These are phyloP conservation scores for Crithidia expoeki DNA, from an alignment of 208 protist genomes.

Conservation along the genomic window DNA sequence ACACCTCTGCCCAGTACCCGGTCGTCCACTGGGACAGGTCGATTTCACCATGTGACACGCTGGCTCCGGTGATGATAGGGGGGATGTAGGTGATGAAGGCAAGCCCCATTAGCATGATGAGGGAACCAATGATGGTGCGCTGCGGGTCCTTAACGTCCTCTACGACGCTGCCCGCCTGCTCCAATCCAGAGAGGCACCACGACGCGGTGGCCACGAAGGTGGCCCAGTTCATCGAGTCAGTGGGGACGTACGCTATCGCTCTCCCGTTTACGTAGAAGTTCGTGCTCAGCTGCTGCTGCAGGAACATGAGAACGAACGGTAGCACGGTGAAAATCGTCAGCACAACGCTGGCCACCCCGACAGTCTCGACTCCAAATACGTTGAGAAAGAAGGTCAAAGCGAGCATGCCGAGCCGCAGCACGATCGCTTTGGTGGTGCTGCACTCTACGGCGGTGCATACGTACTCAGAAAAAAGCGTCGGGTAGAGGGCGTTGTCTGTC, in stretches of 20 bases:
- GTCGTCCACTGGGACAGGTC: slow-evolving; percentile 67
- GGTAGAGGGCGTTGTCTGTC: slow-evolving; percentile 80
- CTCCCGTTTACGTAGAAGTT: slow-evolving; percentile 79
- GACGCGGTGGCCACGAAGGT: slow-evolving; percentile 80
- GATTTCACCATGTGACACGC: slow-evolving; percentile 44
- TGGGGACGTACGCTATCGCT: slow-evolving; percentile 63
- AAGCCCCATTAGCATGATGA: slow-evolving; percentile 70
- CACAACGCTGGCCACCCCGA: slow-evolving; percentile 62
- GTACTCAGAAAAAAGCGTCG: slow-evolving; percentile 84
- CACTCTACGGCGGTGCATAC: slow-evolving; percentile 59
- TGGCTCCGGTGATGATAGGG: slow-evolving; percentile 70
- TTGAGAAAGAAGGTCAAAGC: slow-evolving; percentile 65
- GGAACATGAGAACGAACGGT: slow-evolving; percentile 71
- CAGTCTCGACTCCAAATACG: slow-evolving; percentile 64
- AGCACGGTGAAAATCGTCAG: slow-evolving; percentile 58
- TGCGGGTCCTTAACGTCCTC: slow-evolving; percentile 74
- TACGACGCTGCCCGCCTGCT: slow-evolving; percentile 74
- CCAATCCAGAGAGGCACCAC: slow-evolving; percentile 83
- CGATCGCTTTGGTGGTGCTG: slow-evolving; percentile 18
- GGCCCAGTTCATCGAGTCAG: slow-evolving; percentile 55
- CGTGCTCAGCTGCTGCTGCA: slow-evolving; percentile 54
- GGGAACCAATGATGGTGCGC: slow-evolving; percentile 61
- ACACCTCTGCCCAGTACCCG: slow-evolving; percentile 72
- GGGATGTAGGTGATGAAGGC: slow-evolving; percentile 77
- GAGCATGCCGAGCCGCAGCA: slow-evolving; percentile 57